These are phyloP conservation scores for Farysia itapuensis DNA, from an alignment of 1,284 basidiomycete genomes.

Conservation along the genomic window DNA sequence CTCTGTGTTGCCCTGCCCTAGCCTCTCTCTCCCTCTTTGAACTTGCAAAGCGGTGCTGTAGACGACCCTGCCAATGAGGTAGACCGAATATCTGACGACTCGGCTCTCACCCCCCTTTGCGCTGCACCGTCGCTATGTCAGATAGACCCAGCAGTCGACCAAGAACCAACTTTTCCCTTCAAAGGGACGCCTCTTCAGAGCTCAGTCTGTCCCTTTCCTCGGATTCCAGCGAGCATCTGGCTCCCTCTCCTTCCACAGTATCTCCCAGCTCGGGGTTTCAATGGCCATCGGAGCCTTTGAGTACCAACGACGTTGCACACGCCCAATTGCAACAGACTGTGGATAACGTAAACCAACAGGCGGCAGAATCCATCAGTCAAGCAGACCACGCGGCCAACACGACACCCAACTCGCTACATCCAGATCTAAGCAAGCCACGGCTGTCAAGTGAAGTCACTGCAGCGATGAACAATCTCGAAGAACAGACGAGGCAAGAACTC, in stretches of 20 bases:
- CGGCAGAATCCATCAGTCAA: constrained; percentile 17
- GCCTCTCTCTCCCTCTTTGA: too few relatives aligned
- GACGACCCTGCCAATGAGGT: too few relatives aligned
- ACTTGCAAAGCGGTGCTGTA: too few relatives aligned
- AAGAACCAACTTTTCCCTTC: constrained; percentile 5
- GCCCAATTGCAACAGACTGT: constrained; percentile 24
- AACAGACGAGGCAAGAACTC: constrained; percentile 13
- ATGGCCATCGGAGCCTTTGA: constrained; percentile 27
- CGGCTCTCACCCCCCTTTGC: too few relatives aligned
- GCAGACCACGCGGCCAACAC: constrained; percentile 14
- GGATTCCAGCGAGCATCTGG: constrained; percentile 15
- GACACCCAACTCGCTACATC: neutral
- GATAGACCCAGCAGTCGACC: too few relatives aligned
- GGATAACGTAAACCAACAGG: constrained; percentile 22
- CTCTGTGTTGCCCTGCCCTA: too few relatives aligned
- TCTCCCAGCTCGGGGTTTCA: too few relatives aligned
- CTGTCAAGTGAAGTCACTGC: constrained; percentile 11
- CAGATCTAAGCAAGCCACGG: constrained; percentile 8
- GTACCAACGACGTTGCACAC: constrained; percentile 10
- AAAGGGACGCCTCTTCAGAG: constrained; percentile 11
- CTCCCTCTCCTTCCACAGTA: too few relatives aligned
- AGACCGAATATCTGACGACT: too few relatives aligned
- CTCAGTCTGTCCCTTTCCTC: constrained; percentile 28
- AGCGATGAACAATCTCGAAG: constrained; percentile 13
- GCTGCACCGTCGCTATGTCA: too few relatives aligned